Evolutionary conservation across 2,329 filamentous ascomycete species (phyloP).

Genomic region (Arthrobotrys conoides): DNA sequence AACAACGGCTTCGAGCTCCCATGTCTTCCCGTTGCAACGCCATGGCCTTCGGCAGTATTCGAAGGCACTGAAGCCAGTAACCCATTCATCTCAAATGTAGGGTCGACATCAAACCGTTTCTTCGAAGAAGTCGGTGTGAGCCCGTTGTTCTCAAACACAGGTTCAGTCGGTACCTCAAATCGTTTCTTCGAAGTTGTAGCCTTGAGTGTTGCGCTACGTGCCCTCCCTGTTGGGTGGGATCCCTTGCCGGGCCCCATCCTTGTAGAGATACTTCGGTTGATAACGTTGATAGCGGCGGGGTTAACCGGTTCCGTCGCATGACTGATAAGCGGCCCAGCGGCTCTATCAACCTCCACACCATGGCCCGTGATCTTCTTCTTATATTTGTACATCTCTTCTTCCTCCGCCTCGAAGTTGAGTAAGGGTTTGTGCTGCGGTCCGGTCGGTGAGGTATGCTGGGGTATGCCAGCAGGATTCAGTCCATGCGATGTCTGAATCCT

Average conservation of each 20-base stretch:
- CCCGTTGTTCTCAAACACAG: conserved; percentile 17
- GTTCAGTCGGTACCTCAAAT: conserved; percentile 26
- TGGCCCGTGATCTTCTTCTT: conserved; percentile 59
- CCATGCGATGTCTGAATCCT: conserved; percentile 33
- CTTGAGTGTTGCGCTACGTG: conserved; percentile 49
- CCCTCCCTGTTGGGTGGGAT: conserved; percentile 13
- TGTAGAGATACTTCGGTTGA: conserved; percentile 49
- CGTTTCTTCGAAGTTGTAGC: conserved; percentile 34
- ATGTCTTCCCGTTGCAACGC: conserved; percentile 49
- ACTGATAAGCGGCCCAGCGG: conserved; percentile 50
- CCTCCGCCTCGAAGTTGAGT: conserved; percentile 44
- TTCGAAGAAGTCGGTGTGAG: conserved; percentile 32
- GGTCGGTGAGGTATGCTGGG: conserved; percentile 30
- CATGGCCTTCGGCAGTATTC: conserved; percentile 27
- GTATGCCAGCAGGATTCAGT: background rate
- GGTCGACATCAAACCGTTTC: conserved; percentile 39
- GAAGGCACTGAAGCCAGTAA: conserved; percentile 50
- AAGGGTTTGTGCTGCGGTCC: conserved; percentile 39
- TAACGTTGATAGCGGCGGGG: conserved; percentile 25
- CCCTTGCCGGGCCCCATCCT: conserved; percentile 35
- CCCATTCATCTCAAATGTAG: conserved; percentile 51
- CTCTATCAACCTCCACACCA: conserved; percentile 46
- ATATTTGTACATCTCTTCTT: conserved; percentile 45
- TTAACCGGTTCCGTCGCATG: conserved; percentile 47
- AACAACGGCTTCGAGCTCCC: conserved; percentile 44